Evolutionary conservation across 2,329 filamentous ascomycete genomes (phyloP), one percentile per base, ranked within the genome.

Genomic region (Verticillium zaregamsianum): DNA sequence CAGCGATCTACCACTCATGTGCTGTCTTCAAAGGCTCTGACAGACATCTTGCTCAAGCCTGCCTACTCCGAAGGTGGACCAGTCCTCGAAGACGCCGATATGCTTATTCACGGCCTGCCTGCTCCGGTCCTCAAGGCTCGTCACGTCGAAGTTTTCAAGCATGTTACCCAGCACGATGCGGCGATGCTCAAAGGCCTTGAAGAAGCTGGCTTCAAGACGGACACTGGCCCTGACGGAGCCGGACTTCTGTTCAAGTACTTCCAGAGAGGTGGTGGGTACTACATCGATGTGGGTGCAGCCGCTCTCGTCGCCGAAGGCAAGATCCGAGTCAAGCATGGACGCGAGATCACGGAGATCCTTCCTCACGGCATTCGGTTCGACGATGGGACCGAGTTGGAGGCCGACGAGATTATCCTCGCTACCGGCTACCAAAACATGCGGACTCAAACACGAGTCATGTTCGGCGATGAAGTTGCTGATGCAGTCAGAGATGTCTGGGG

Each of bases 1-100:
- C 90, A 92, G 73, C 82, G 90, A 5, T 86, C 84, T 1, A 84
- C 81, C 5, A 91, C 90, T 0, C 85, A 82, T 59, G 86, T 92
- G 2, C 77, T 90, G 0, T 84, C 85, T 0, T 85, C 84, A 5
- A 72, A 80, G 8, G 77, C 81, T 1, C 79, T 86, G 14, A 76
- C 79, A 2, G 78, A 86, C 0, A 80, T 88, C 25, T 74, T 77
- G 0, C 72, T 90, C 5, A 81, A 80, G 57, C 80, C 80, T 0
- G 64, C 85, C 1, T 84, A 82, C 68, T 72, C 72, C 1, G 82
- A 86, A 61, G 73, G 73, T 17, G 79, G 82, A 0, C 88, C 88
- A 0, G 82, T 85, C 0, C 80, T 82, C 5, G 87, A 91, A 32
- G 89, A 91, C 56, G 85, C 86, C 0, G 90, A 93, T 67, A 63